These are phyloP conservation scores for Nemania diffusa DNA, from an alignment of 2,329 filamentous ascomycete species.

Conservation along the genomic window DNA sequence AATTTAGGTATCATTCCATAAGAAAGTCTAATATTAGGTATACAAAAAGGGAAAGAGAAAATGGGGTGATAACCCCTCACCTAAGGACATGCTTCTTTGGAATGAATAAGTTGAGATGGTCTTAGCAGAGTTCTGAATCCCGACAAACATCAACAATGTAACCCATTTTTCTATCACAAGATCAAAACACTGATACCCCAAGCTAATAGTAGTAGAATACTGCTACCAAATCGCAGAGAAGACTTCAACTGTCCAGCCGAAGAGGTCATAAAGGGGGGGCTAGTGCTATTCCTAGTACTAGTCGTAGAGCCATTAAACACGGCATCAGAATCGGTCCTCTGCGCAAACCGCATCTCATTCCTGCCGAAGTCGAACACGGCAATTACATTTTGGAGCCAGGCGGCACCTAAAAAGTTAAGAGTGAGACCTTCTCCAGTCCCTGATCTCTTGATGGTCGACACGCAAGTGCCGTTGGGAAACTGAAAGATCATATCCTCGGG, in stretches of 20 bases:
- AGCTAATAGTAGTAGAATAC: not conserved
- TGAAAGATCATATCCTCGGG: conserved; percentile 17
- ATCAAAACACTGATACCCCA: not conserved
- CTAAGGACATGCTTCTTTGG: not conserved
- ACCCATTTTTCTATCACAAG: not conserved
- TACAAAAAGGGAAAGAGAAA: not conserved
- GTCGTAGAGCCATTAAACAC: not conserved
- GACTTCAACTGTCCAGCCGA: not conserved
- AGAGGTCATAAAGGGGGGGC: not conserved
- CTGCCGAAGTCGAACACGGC: conserved; percentile 16
- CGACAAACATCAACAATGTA: not conserved
- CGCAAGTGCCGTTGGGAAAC: conserved; percentile 10
- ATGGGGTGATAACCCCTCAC: not conserved
- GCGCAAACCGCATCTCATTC: conserved; percentile 23
- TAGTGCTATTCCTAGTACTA: conserved; percentile 1
- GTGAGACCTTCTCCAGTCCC: not conserved
- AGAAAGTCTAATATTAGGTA: not conserved
- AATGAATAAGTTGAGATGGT: not conserved
- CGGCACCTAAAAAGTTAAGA: conserved; percentile 11
- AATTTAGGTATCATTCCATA: conserved; percentile 8
- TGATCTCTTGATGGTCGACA: conserved; percentile 12
- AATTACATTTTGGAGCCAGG: conserved; percentile 7
- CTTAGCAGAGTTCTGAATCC: not conserved
- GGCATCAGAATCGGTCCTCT: not conserved
- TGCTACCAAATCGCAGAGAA: not conserved